A percentile compares a stretch with the other conserved stretches of the same genome.
These are phyloP conservation scores for Phialocephala subalpina DNA, from an alignment of 2,329 filamentous ascomycete genomes.

Conservation along the genomic window DNA sequence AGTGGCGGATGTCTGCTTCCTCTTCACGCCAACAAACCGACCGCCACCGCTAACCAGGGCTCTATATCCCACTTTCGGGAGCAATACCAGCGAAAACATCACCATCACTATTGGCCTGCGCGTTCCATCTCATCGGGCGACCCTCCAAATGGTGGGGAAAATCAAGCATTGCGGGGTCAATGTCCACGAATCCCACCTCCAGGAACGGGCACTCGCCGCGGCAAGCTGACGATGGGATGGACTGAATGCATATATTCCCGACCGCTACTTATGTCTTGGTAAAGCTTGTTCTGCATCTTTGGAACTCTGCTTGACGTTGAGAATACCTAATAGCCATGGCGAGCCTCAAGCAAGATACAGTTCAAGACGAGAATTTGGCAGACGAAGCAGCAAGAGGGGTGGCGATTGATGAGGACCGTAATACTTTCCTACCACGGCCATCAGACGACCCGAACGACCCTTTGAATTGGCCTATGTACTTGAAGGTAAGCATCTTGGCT, in stretches of 20 bases:
- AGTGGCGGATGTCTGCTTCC: background rate
- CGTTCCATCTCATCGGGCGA: background rate
- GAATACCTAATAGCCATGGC: background rate
- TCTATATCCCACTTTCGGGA: background rate
- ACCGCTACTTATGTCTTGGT: background rate
- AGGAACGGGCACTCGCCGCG: background rate
- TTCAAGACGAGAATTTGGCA: background rate
- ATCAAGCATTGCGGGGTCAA: background rate
- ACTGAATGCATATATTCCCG: background rate
- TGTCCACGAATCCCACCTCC: background rate
- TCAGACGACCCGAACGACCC: constrained; percentile 37
- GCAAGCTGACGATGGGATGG: background rate
- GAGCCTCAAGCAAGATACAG: background rate
- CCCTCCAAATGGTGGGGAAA: background rate
- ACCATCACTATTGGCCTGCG: background rate
- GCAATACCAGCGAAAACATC: background rate
- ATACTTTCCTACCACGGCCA: constrained; percentile 25
- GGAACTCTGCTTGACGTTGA: background rate
- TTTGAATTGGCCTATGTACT: constrained; percentile 37
- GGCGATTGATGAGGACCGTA: constrained; percentile 14
- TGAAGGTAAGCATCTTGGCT: constrained; percentile 31
- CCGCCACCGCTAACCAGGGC: background rate
- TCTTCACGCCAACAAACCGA: background rate
- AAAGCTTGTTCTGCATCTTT: background rate
- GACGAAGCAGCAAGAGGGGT: constrained; percentile 7